A percentile compares a stretch with the other conserved stretches of the same genome.
Conservation (phyloP, 768 basidiomycete genomes). For the Mycena vitilis region DNA sequence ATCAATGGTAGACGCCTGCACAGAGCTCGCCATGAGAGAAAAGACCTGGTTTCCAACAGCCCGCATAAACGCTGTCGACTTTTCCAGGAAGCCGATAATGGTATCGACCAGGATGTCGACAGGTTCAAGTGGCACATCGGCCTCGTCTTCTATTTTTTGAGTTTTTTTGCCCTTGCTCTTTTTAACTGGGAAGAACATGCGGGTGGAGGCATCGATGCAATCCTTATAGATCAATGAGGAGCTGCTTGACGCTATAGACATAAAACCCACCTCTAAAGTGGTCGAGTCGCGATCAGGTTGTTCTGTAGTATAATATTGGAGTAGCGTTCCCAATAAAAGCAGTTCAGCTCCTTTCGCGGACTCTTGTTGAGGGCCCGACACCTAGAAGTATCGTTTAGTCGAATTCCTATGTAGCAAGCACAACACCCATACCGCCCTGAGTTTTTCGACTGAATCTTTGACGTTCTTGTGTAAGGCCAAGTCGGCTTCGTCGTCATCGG, state of each 20-base stretch:
- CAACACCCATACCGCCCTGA: constrained; percentile 56
- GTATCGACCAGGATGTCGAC: constrained; percentile 89
- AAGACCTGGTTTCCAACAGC: constrained; percentile 86
- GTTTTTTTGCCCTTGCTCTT: constrained; percentile 53
- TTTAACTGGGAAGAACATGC: constrained; percentile 57
- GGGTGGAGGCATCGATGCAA: constrained; percentile 67
- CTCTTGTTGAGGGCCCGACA: constrained; percentile 58
- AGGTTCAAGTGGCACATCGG: constrained; percentile 62
- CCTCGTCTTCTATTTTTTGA: constrained; percentile 51
- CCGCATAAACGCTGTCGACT: constrained; percentile 83
- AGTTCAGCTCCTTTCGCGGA: constrained; percentile 77
- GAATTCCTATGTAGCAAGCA: not conserved
- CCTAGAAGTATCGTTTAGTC: constrained; percentile 40
- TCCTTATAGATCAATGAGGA: constrained; percentile 52
- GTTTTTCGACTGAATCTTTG: constrained; percentile 50
- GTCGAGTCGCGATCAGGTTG: constrained; percentile 63
- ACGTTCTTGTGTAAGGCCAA: constrained; percentile 58
- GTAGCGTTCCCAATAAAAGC: constrained; percentile 73
- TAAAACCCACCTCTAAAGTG: constrained; percentile 68
- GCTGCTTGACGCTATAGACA: not conserved
- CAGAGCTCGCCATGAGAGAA: constrained; percentile 72
- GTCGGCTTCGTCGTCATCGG: constrained; percentile 68
- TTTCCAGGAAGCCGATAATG: constrained; percentile 92
- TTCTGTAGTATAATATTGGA: constrained; percentile 76
- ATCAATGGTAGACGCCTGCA: constrained; percentile 78